A percentile compares a stretch with the other conserved stretches of the same genome.
Evolutionary conservation across 257 asterid species (phyloP).

Genomic region (Solanum habrochaites): DNA sequence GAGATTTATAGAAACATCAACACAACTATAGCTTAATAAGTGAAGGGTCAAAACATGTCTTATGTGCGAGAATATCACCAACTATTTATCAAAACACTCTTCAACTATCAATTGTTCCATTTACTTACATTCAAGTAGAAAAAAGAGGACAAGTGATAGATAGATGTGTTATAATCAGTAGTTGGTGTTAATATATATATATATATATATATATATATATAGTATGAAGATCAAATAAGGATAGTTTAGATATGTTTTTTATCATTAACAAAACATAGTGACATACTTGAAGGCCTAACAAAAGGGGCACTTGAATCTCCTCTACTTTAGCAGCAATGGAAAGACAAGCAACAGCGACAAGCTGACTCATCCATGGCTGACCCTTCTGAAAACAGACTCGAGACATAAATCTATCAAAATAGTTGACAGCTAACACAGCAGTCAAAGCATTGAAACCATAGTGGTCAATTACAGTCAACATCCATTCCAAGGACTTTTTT

Average conservation of each 20-base stretch:
- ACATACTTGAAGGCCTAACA: slow-evolving; percentile 70
- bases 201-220: too few species aligned
- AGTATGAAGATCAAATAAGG: too few species aligned
- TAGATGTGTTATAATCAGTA: too few species aligned
- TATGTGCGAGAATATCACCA: too few species aligned
- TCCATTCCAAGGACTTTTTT: slow-evolving; percentile 54
- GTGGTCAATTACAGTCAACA: slow-evolving; percentile 42
- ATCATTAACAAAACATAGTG: background rate
- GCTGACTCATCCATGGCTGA: slow-evolving; percentile 84
- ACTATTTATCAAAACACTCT: too few species aligned
- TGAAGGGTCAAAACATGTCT: too few species aligned
- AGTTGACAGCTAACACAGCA: slow-evolving; percentile 54
- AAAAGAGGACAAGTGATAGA: too few species aligned
- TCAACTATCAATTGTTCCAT: too few species aligned
- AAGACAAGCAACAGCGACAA: slow-evolving; percentile 80
- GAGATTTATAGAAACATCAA: slow-evolving; percentile 20
- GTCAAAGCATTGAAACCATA: slow-evolving; percentile 49
- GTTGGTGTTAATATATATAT: too few species aligned
- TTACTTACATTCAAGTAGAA: too few species aligned
- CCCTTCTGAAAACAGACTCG: slow-evolving; percentile 51
- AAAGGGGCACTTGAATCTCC: slow-evolving; percentile 70
- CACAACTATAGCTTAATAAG: background rate
- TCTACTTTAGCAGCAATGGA: slow-evolving; percentile 88
- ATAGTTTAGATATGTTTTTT: too few species aligned
- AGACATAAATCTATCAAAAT: slow-evolving; percentile 49